Base-by-base conservation (phyloP, 257 asterid species). In the Echites panduratus region DNA sequence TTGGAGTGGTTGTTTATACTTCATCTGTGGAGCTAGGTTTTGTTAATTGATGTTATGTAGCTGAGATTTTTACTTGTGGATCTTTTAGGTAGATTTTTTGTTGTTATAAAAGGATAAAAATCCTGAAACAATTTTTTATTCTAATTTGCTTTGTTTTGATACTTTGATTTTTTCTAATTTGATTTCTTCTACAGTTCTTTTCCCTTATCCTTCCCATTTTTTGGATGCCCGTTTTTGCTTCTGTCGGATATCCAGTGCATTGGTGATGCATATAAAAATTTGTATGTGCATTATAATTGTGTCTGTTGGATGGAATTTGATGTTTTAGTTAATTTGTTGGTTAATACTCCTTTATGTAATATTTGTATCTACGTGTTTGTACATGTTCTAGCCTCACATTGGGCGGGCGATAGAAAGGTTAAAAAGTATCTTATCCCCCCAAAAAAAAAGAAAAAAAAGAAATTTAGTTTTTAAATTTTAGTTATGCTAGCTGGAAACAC, bases 31-130 rank as follows among this genome's bases (percentile, higher is more conserved):
- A 59, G 49, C 5, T 59, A 9, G 40, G 40, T 70, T 45, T 58
- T 68, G 48, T 32, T 4, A 38, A 58, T 66, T 49, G 11, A 22
- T 56, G 17, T 22, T 56, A 22, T 22, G 29, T 56, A 9, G 22
- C 14, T 56, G 62, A 54, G 16, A 35, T 71, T 32, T 52, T 43
- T 44, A 27, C 40, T 20, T 14, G 32, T 73, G 77, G 71, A 73
- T 73, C 72, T 65, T 73, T 49, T 52, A 38, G 44, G 56, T 9
- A n/a, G 38, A 17, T 14, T 35, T 19, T 56, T 29, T 13, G 11
- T 41, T 41, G 5, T 50, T 14, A 17, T 19, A 50, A 17, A 50
- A 50, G 57, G 57, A 50, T 14, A 50, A n/a, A 50, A 17, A 44
- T 5, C 4, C 10, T 44, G 56, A 44, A 22, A 1, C 49, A n/a